Conservation (phyloP, 2,329 filamentous ascomycete species). For the Venturia effusa region DNA sequence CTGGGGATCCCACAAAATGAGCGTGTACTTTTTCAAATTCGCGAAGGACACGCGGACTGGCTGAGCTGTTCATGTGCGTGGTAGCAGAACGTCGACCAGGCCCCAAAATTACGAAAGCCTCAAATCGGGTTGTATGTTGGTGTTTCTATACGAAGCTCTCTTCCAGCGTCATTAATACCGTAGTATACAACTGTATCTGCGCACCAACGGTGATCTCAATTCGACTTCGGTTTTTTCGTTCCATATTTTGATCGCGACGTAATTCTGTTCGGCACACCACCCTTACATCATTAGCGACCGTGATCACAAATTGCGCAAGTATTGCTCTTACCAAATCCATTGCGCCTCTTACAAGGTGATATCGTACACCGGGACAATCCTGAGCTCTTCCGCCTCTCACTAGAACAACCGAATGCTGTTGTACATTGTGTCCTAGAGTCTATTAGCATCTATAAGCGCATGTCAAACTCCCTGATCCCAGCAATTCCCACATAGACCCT, state of each 20-base stretch:
- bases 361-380: slow-evolving; percentile 97
- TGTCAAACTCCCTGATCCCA: background rate
- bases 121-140: background rate
- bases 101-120: background rate
- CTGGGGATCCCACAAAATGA: no score
- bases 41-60: no score
- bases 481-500: background rate
- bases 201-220: background rate
- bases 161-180: background rate
- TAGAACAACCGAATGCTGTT: slow-evolving; percentile 95
- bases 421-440: slow-evolving; percentile 73
- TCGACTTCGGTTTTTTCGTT: slow-evolving; percentile 87
- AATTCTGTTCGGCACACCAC: slow-evolving; percentile 76
- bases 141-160: background rate
- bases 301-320: background rate
- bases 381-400: slow-evolving; percentile 88
- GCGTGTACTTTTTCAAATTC: no score
- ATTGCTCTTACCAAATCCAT: slow-evolving; percentile 70
- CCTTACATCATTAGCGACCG: slow-evolving; percentile 42
- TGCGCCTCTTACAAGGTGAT: slow-evolving; percentile 83
- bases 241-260: slow-evolving; percentile 92
- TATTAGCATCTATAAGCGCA: slow-evolving; percentile 10
- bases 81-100: background rate
- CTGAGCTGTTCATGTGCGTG: background rate
- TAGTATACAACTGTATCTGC: background rate